A percentile compares a stretch with the other conserved stretches of the same genome.
Evolutionary conservation across 371 early-diverging fungal species (phyloP).

Genomic region (Saksenaea oblongispora): DNA sequence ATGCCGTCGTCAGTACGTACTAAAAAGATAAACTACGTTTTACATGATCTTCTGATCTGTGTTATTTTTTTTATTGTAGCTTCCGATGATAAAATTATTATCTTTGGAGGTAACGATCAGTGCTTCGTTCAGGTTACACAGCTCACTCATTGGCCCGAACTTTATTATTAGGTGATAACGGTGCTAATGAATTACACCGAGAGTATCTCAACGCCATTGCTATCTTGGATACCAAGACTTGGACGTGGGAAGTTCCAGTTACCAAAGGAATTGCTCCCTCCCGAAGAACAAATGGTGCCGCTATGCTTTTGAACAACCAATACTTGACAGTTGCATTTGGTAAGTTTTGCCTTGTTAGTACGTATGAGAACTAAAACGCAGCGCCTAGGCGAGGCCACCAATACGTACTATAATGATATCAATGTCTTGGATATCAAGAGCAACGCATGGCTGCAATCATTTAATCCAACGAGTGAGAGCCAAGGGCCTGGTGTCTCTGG

Average conservation of each 20-base stretch:
- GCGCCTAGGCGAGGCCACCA: conserved; percentile 30
- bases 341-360: conserved; percentile 10
- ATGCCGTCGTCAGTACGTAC: conserved; percentile 45
- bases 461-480: conserved; percentile 6
- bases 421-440: conserved; percentile 29
- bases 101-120: conserved; percentile 47
- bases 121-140: neutral
- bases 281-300: conserved; percentile 42
- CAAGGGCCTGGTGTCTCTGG: conserved; percentile 25
- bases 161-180: conserved; percentile 33
- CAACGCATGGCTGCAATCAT: conserved; percentile 36
- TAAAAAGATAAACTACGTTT: neutral
- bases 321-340: conserved; percentile 48
- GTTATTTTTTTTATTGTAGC: conserved; percentile 13
- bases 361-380: neutral
- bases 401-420: conserved; percentile 45
- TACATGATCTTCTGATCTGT: neutral
- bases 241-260: conserved; percentile 39
- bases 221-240: conserved; percentile 43
- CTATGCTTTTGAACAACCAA: conserved; percentile 29
- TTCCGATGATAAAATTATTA: conserved; percentile 36
- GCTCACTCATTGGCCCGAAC: neutral
- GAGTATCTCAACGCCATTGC: conserved; percentile 34
- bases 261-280: conserved; percentile 41
- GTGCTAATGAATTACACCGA: conserved; percentile 14